Base-by-base conservation (phyloP, 352 stramenopile genomes). In the Phytophthora ramorum region DNA sequence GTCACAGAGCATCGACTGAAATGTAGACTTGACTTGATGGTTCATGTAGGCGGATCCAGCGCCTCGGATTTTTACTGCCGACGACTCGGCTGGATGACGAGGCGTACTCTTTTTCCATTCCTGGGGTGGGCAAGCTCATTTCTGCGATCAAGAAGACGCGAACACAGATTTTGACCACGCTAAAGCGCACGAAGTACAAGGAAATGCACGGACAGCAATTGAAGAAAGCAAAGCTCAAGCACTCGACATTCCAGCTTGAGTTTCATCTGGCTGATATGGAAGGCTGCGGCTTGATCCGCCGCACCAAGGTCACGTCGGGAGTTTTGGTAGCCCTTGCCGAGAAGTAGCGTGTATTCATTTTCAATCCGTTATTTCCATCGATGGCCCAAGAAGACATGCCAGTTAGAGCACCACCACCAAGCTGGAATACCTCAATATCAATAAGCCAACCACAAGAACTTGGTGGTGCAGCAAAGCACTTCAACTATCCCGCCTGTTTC, bases 201-300 rank as follows among this genome's bases (percentile, higher is more conserved):
- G 80, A 90, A 43, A 60, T 77, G n/a, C 65, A 75, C 7, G 80
- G 90, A 55, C 66, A 76, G 41, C 80, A 90, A 69, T 68, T 91
- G 49, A 81, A 87, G 63, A 87, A 90, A 58, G 48, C 62, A 49
- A 90, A 85, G 47, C 64, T 85, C n/a, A 79, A 74, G 45, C 67
- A 86, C 66, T 87, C 83, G 14, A 38, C n/a, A 16, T 83, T 91
- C 50, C 56, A 73, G 13, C 45, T 86, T 22, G 76, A 87, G 30
- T 91, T 82, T 54, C 80, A 91, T 63, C 58, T 90, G 4, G 55
- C 76, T 0, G 83, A 90, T 52, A 87, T 92, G 77, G 83, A 91
- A 56, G 83, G 83, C 14, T 71, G 65, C 44, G 66, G 76, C 2
- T 59, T 91, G 32, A 64, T 91, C 32, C 72, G 68, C 3, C 72